Conservation (phyloP, 768 basidiomycete species). For the Mrakia gelida region DNA sequence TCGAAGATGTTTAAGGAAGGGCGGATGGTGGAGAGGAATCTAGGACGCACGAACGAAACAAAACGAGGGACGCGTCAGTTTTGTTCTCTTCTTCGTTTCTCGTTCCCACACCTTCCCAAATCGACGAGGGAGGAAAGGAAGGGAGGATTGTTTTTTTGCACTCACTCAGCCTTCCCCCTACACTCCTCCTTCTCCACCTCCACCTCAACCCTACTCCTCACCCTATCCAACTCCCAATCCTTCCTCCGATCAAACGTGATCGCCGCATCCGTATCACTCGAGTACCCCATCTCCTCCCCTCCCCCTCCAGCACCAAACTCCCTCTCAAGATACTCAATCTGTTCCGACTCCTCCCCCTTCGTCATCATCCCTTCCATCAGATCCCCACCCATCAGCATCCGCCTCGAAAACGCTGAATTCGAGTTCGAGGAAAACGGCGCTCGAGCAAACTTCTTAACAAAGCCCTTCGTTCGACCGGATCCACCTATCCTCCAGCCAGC, state of each 20-base stretch:
- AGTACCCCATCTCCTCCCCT: not conserved
- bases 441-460: too few species aligned
- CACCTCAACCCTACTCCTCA: not conserved
- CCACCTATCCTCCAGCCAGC: too few species aligned
- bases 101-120: not conserved
- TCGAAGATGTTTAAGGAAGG: not conserved
- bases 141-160: too few species aligned
- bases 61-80: not conserved
- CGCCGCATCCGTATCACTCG: not conserved
- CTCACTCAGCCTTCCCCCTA: not conserved
- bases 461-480: too few species aligned
- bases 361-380: not conserved
- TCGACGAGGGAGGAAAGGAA: too few species aligned
- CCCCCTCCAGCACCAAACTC: not conserved
- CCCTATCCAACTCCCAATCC: not conserved
- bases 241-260: not conserved
- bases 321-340: not conserved
- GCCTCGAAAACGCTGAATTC: not conserved
- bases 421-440: too few species aligned
- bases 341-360: not conserved
- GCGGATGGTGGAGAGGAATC: conserved; percentile 1
- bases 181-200: not conserved
- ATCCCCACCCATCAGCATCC: not conserved
- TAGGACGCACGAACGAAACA: not conserved
- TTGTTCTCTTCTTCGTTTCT: too few species aligned